Conservation (phyloP, 495 filamentous ascomycete species). For the Penicillium subrubescens region DNA sequence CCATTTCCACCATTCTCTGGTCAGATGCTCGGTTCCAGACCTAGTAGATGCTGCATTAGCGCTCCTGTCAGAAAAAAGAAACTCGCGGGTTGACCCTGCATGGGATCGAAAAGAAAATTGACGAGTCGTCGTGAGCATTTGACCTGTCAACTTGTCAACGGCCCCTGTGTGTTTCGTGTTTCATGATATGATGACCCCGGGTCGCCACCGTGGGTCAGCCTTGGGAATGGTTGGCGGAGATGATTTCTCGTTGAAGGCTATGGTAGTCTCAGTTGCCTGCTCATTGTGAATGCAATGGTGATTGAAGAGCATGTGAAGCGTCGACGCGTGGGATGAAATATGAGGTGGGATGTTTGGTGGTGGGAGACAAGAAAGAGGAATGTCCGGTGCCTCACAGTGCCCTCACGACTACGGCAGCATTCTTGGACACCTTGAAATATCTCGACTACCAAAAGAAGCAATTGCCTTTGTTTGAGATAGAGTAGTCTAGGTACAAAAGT, state of each 20-base stretch:
- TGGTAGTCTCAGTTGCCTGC: background rate
- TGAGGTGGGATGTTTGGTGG: background rate
- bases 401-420: background rate
- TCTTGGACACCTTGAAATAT: background rate
- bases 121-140: background rate
- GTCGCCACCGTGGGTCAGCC: background rate
- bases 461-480: too few relatives aligned
- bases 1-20: background rate
- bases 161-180: background rate
- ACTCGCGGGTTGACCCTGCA: conserved; percentile 1
- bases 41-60: background rate
- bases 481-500: too few relatives aligned
- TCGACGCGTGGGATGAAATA: background rate
- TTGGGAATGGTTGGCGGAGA: background rate
- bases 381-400: background rate
- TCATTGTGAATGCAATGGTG: conserved; percentile 12
- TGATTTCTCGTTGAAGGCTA: background rate
- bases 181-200: background rate
- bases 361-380: background rate
- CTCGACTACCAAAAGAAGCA: background rate
- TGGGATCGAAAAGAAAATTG: background rate
- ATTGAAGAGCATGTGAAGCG: background rate
- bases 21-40: background rate
- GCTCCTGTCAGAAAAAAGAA: conserved; percentile 4
- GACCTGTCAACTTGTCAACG: conserved; percentile 3